Conservation (phyloP, 345 rosid species). For the Kernera saxatilis region DNA sequence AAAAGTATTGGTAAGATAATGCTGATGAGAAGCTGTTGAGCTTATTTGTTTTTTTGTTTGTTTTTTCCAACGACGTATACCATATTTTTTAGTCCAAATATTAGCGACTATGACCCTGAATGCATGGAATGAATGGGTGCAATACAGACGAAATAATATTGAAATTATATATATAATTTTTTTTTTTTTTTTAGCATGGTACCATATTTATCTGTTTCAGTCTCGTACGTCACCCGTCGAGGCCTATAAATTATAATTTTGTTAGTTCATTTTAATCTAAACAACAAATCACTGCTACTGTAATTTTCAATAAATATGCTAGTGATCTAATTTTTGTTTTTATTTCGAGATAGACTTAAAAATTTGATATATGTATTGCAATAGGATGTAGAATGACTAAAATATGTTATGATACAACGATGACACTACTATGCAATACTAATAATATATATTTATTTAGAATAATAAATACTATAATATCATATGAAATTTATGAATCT, state of each 20-base stretch:
- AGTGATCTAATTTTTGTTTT: not conserved
- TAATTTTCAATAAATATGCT: not conserved
- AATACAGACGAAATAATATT: too few relatives aligned
- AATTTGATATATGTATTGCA: too few relatives aligned
- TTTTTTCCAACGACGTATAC: not conserved
- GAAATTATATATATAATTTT: too few relatives aligned
- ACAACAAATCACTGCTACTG: not conserved
- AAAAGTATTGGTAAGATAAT: slow-evolving; percentile 17
- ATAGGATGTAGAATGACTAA: too few relatives aligned
- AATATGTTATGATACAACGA: not conserved
- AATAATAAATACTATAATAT: not conserved
- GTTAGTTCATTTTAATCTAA: too few relatives aligned
- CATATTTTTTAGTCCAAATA: not conserved
- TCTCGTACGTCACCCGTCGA: too few relatives aligned
- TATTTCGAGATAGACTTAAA: too few relatives aligned
- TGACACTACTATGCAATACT: not conserved
- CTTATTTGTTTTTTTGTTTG: slow-evolving; percentile 12
- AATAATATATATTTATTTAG: not conserved
- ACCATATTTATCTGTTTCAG: too few relatives aligned
- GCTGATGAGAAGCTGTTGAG: slow-evolving; percentile 2
- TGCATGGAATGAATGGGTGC: too few relatives aligned
- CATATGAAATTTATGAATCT: not conserved
- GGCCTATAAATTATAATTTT: too few relatives aligned
- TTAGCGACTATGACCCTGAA: too few relatives aligned
- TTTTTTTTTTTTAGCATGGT: too few relatives aligned